A percentile compares a stretch with the other conserved stretches of the same genome.
Evolutionary conservation across 75 land plant species (phyloP).

Genomic region (Pinus tabuliformis): DNA sequence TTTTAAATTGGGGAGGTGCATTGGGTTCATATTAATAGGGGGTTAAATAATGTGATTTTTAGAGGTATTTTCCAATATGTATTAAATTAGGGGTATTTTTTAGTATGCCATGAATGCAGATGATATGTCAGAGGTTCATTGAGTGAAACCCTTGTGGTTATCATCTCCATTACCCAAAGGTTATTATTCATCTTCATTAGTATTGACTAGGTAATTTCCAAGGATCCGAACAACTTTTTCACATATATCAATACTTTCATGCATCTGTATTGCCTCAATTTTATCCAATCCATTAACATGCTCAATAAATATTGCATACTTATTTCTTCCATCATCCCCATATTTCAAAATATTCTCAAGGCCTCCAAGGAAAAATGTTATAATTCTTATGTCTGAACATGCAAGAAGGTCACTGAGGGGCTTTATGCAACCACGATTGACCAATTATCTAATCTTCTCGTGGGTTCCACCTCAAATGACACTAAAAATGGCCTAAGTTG

Average conservation of each 20-base stretch:
- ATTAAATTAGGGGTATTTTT: too few species aligned
- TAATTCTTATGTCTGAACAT: slow-evolving; percentile 69
- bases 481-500: slow-evolving; percentile 67
- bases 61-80: too few species aligned
- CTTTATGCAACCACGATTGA: slow-evolving; percentile 78
- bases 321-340: slow-evolving; percentile 71
- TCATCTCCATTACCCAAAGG: too few species aligned
- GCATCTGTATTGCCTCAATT: slow-evolving; percentile 73
- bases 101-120: too few species aligned
- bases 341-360: slow-evolving; percentile 79
- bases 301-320: slow-evolving; percentile 67
- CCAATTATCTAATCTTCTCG: slow-evolving; percentile 65
- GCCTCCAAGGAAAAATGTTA: slow-evolving; percentile 70
- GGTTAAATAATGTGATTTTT: too few species aligned
- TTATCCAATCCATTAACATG: slow-evolving; percentile 84
- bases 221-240: slow-evolving; percentile 74
- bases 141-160: too few species aligned
- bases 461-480: slow-evolving; percentile 57
- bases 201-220: slow-evolving; percentile 70
- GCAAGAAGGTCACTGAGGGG: slow-evolving; percentile 69
- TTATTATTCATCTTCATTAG: slow-evolving; percentile 44
- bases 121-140: too few species aligned
- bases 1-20: too few species aligned
- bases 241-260: slow-evolving; percentile 77
- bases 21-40: too few species aligned